Evolutionary conservation across 345 rosid genomes (phyloP).

Genomic region (Mercurialis annua): DNA sequence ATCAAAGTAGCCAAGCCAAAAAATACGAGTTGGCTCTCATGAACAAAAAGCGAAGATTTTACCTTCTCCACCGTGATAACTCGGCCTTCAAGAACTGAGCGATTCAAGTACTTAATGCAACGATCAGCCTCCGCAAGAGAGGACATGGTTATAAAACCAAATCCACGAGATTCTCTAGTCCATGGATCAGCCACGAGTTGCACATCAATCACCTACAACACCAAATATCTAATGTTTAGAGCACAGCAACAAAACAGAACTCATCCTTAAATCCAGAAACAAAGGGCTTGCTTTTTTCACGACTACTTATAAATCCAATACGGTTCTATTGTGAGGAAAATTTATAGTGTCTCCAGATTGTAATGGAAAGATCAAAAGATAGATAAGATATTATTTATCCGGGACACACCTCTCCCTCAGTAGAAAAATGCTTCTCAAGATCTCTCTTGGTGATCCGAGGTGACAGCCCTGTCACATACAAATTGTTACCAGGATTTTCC

Average conservation of each 20-base stretch:
- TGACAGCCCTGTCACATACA: conserved; percentile 93
- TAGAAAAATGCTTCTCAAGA: conserved; percentile 66
- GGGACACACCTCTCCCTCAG: conserved; percentile 62
- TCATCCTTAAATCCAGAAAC: not conserved
- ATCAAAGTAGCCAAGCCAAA: not conserved
- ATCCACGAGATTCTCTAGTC: conserved; percentile 93
- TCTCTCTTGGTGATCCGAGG: conserved; percentile 70
- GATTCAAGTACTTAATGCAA: conserved; percentile 70
- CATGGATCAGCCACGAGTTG: conserved; percentile 91
- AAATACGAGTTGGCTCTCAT: not conserved
- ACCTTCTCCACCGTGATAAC: conserved; percentile 94
- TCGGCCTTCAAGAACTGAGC: conserved; percentile 74
- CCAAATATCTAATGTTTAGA: not conserved
- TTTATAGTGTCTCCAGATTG: not conserved
- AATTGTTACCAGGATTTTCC: conserved; percentile 88
- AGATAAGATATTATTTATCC: not conserved
- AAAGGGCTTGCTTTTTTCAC: not conserved
- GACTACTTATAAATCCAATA: not conserved
- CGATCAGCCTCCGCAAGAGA: conserved; percentile 61
- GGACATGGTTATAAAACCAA: conserved; percentile 89
- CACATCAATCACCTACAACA: conserved; percentile 67
- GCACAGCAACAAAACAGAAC: not conserved
- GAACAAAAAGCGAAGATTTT: conserved; percentile 11
- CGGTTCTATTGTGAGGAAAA: not conserved
- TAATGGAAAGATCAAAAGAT: too few species aligned